phyloP scores from a whole-genome alignment of 2,329 filamentous ascomycete genomes.

The Pseudonectria buxi region DNA sequence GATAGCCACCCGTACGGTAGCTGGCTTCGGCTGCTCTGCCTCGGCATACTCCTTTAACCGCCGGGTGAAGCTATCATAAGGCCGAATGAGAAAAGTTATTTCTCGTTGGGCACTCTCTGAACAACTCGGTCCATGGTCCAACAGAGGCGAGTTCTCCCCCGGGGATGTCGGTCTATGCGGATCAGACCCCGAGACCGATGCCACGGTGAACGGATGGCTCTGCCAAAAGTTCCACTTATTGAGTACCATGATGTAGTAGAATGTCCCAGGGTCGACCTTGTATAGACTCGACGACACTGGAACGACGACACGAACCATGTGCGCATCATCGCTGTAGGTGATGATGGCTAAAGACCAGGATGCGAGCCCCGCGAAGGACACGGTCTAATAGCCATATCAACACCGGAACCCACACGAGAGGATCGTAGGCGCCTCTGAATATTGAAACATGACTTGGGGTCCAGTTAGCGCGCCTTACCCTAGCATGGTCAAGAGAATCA shows the following conservation, averaged over 20 bases:
- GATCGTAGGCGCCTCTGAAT: slow-evolving; percentile 41
- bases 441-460: slow-evolving; percentile 41
- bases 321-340: too few species aligned
- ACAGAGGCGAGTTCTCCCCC: too few species aligned
- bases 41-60: slow-evolving; percentile 28
- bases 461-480: slow-evolving; percentile 31
- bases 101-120: slow-evolving; percentile 19
- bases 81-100: slow-evolving; percentile 39
- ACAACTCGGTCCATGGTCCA: slow-evolving; percentile 16
- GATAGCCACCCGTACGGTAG: slow-evolving; percentile 30
- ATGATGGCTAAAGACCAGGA: slow-evolving; percentile 32
- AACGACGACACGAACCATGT: slow-evolving; percentile 36
- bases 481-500: slow-evolving; percentile 44
- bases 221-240: slow-evolving; percentile 37
- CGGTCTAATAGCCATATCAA: slow-evolving; percentile 46
- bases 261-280: slow-evolving; percentile 33
- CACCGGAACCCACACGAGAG: slow-evolving; percentile 42
- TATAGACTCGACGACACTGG: slow-evolving; percentile 29
- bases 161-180: too few species aligned
- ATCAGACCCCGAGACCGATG: slow-evolving; percentile 18
- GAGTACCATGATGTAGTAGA: slow-evolving; percentile 39
- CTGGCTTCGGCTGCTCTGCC: slow-evolving; percentile 15
- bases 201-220: slow-evolving; percentile 44
- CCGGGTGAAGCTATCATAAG: slow-evolving; percentile 38
- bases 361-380: slow-evolving; percentile 36